Base-by-base conservation (phyloP, 306 rosid species). In the Acacia melanoxylon region DNA sequence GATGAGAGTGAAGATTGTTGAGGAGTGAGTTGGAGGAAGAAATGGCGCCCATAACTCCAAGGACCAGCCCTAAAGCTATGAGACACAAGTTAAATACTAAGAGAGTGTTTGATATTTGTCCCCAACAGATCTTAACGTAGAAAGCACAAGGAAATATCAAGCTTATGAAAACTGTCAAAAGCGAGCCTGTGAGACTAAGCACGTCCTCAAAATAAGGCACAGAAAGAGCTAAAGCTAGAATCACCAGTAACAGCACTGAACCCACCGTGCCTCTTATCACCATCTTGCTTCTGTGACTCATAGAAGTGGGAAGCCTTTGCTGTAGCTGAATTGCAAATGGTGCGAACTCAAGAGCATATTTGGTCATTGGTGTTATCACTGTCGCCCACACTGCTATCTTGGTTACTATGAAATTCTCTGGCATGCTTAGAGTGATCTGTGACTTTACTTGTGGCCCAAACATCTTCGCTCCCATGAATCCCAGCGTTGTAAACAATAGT, bases 371-470 rank as follows among this genome's bases (percentile, higher is more conserved):
- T 8, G 94, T 87, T 2, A 93, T 75, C 56, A 91, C 98, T 0
- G 94, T 91, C 40, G 98, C 94, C 93, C 97, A 90, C 15, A 89
- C 35, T n/a, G 92, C 97, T 29, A 91, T 81, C 80, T 93, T 89
- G 17, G 98, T 90, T 6, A 82, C 78, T 0, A 84, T 59, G 3
- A 75, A 52, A 45, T 84, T 83, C 33, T 79, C 84, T 22, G 97
- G 93, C 94, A 93, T 83, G 91, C 93, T 93, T 2, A 91, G 92
- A 31, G 98, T 93, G 71, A 93, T 86, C 66, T 91, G 98, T 8
- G 98, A 86, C 11, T 88, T 78, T 0, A 93, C 89, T 67, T 85
- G 74, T 6, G 82, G 76, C 4, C 98, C 98, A 82, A 77, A 93
- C 86, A 91, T 77, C 54, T 84, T 93, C 5, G 93, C 98, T 59